Conservation (phyloP, 2,329 filamentous ascomycete genomes). For the Talaromyces marneffei region DNA sequence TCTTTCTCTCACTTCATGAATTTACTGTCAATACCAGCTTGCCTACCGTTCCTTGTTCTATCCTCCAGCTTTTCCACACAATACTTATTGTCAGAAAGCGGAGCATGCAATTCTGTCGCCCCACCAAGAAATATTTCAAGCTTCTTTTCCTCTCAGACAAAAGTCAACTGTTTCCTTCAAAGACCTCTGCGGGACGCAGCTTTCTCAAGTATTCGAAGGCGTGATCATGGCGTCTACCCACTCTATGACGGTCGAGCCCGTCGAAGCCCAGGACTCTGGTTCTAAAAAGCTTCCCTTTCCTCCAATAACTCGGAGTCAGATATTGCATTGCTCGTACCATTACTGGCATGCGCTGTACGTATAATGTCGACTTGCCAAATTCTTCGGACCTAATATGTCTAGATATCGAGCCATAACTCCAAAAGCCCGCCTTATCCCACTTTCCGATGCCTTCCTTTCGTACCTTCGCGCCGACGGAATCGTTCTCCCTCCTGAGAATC, state of each 20-base stretch:
- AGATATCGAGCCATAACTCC: constrained; percentile 76
- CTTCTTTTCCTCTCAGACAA: neutral
- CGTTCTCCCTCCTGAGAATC: constrained; percentile 57
- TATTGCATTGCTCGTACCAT: constrained; percentile 91
- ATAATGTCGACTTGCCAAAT: neutral
- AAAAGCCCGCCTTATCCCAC: constrained; percentile 76
- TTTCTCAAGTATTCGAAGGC: too few relatives aligned
- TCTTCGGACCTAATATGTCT: constrained; percentile 13
- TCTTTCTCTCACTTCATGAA: neutral
- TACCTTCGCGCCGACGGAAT: constrained; percentile 94
- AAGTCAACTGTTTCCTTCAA: neutral
- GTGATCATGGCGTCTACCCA: neutral
- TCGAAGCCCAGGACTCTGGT: constrained; percentile 14
- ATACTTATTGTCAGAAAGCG: neutral
- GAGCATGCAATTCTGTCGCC: neutral
- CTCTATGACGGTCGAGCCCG: neutral
- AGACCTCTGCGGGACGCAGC: neutral
- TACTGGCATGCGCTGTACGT: constrained; percentile 74
- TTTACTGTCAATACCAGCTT: neutral
- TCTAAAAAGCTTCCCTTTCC: constrained; percentile 60
- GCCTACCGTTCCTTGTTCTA: neutral
- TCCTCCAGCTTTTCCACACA: neutral
- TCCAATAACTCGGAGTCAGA: constrained; percentile 76
- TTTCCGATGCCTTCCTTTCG: constrained; percentile 67
- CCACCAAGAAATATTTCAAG: constrained; percentile 1